A percentile compares a stretch with the other conserved stretches of the same genome.
phyloP scores from a whole-genome alignment of 2,329 filamentous ascomycete genomes.

The Trematosphaeria pertusa region DNA sequence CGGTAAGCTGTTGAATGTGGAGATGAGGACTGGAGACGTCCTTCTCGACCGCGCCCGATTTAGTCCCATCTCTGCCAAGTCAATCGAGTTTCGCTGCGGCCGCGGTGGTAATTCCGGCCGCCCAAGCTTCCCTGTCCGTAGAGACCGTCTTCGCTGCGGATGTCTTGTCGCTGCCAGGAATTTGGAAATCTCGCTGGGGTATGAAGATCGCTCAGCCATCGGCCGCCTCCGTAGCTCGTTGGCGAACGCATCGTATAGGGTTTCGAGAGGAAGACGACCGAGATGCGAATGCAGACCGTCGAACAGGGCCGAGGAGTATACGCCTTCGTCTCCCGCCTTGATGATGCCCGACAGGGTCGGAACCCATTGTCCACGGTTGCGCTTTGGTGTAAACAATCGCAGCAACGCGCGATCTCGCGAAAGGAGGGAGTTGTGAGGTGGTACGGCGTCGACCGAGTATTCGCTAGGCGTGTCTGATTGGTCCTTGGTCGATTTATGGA shows the following conservation, averaged over 20 bases:
- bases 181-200: conserved; percentile 29
- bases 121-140: conserved; percentile 12
- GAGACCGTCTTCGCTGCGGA: conserved; percentile 27
- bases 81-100: conserved; percentile 17
- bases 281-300: conserved; percentile 25
- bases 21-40: conserved; percentile 6
- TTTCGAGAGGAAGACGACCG: conserved; percentile 32
- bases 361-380: conserved; percentile 25
- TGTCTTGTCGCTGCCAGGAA: conserved; percentile 29
- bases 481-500: conserved; percentile 30
- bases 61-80: conserved; percentile 20
- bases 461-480: conserved; percentile 13
- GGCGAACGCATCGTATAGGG: conserved; percentile 36
- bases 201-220: conserved; percentile 28
- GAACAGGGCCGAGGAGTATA: conserved; percentile 37
- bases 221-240: conserved; percentile 29
- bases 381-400: conserved; percentile 28
- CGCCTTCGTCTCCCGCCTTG: conserved; percentile 42
- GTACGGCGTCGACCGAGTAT: conserved; percentile 18
- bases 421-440: conserved; percentile 20
- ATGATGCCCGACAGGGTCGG: conserved; percentile 38
- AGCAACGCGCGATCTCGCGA: conserved; percentile 26
- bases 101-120: conserved; percentile 18
- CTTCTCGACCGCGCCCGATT: conserved; percentile 14
- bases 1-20: conserved; percentile 11